Conservation (phyloP, 495 filamentous ascomycete genomes). For the Hyaloscypha bicolor region DNA sequence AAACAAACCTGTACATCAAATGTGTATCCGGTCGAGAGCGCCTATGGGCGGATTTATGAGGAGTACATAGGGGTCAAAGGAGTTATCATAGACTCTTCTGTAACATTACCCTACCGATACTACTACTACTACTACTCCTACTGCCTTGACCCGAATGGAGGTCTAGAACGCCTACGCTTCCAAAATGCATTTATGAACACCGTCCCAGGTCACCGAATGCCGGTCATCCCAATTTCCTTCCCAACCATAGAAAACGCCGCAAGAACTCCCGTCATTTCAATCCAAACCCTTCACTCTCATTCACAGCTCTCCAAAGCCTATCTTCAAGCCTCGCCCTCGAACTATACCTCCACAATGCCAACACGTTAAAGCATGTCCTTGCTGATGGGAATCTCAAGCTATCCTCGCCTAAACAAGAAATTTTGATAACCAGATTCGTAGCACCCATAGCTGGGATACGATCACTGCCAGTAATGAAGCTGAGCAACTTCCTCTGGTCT, state of each 20-base stretch:
- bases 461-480: constrained; percentile 93
- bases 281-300: constrained; percentile 92
- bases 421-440: constrained; percentile 73
- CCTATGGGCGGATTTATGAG: background rate
- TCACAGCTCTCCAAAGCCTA: constrained; percentile 83
- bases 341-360: constrained; percentile 74
- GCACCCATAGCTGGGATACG: constrained; percentile 91
- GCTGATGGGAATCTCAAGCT: constrained; percentile 77
- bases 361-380: constrained; percentile 88
- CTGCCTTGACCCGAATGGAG: background rate
- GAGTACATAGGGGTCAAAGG: background rate
- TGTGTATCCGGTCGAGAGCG: background rate
- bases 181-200: background rate
- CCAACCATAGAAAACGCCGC: constrained; percentile 2
- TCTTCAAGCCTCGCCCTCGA: constrained; percentile 65
- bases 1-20: background rate
- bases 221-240: background rate
- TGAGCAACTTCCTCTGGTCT: constrained; percentile 76
- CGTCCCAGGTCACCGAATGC: constrained; percentile 2
- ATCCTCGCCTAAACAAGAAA: constrained; percentile 77
- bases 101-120: background rate
- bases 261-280: constrained; percentile 59
- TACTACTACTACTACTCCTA: background rate
- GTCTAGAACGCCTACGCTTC: constrained; percentile 8
- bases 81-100: background rate